phyloP scores from a whole-genome alignment of 2,329 filamentous ascomycete genomes.

The Cercospora canescens region DNA sequence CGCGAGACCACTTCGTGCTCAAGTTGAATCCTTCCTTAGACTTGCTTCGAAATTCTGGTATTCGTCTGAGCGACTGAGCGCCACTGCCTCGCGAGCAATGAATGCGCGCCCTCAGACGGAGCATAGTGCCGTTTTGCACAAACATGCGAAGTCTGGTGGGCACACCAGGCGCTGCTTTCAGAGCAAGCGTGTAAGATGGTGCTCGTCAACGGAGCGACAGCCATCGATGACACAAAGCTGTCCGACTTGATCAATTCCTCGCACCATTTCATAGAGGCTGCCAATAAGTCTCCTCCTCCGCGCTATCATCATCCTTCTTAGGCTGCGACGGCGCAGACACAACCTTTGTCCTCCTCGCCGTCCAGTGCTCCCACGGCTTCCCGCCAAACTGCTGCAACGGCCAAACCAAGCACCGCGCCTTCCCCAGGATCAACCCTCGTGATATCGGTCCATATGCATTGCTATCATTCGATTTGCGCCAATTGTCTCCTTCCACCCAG shows the following conservation, averaged over 20 bases:
- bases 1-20: not conserved
- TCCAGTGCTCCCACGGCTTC: conserved; percentile 57
- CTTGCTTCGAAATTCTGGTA: not conserved
- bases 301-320: conserved; percentile 17
- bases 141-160: not conserved
- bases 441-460: conserved; percentile 78
- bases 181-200: not conserved
- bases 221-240: not conserved
- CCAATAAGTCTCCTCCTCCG: conserved; percentile 9
- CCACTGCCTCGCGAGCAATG: not conserved
- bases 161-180: not conserved
- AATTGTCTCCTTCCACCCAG: conserved; percentile 93
- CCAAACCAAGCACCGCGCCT: conserved; percentile 70
- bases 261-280: conserved; percentile 8
- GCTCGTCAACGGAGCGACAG: not conserved
- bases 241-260: not conserved
- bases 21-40: not conserved
- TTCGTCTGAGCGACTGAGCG: not conserved
- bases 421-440: conserved; percentile 71
- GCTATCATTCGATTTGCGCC: conserved; percentile 73
- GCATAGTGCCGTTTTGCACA: not conserved
- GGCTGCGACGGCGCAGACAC: conserved; percentile 31
- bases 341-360: conserved; percentile 43
- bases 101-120: not conserved
- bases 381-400: conserved; percentile 62